Evolutionary conservation across 2,329 filamentous ascomycete genomes (phyloP).

Genomic region (Trichoderma koningii): DNA sequence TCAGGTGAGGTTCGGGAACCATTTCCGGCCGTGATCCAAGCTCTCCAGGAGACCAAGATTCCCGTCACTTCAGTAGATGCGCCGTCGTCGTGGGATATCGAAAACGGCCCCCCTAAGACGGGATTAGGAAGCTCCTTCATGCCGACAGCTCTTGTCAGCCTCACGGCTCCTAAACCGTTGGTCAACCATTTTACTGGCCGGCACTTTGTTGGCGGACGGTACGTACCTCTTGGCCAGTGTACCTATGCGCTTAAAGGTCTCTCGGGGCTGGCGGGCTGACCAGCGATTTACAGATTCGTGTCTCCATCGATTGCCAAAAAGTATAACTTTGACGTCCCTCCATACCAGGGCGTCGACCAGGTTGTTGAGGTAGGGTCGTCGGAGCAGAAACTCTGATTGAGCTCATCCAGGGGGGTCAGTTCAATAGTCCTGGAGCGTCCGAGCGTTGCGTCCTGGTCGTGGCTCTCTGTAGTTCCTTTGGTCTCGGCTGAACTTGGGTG

Average conservation of each 20-base stretch:
- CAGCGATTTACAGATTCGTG: constrained; percentile 65
- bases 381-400: constrained; percentile 55
- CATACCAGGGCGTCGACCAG: constrained; percentile 86
- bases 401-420: background rate
- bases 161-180: constrained; percentile 92
- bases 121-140: constrained; percentile 80
- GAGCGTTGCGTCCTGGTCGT: constrained; percentile 21
- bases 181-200: constrained; percentile 80
- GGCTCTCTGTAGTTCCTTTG: constrained; percentile 9
- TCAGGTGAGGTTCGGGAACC: constrained; percentile 89
- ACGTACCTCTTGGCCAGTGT: constrained; percentile 38
- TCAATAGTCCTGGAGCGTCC: background rate
- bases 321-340: constrained; percentile 80
- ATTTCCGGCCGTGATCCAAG: constrained; percentile 78
- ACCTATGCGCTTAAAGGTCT: background rate
- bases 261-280: background rate
- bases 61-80: constrained; percentile 89
- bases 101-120: constrained; percentile 74
- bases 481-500: constrained; percentile 6
- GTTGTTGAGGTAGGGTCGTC: constrained; percentile 70
- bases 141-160: constrained; percentile 77
- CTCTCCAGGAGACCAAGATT: constrained; percentile 70
- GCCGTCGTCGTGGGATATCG: constrained; percentile 93
- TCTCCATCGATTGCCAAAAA: constrained; percentile 76
- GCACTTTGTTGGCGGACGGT: constrained; percentile 89